Base-by-base conservation (phyloP, 1,284 basidiomycete genomes). In the Trametes polyzona region DNA sequence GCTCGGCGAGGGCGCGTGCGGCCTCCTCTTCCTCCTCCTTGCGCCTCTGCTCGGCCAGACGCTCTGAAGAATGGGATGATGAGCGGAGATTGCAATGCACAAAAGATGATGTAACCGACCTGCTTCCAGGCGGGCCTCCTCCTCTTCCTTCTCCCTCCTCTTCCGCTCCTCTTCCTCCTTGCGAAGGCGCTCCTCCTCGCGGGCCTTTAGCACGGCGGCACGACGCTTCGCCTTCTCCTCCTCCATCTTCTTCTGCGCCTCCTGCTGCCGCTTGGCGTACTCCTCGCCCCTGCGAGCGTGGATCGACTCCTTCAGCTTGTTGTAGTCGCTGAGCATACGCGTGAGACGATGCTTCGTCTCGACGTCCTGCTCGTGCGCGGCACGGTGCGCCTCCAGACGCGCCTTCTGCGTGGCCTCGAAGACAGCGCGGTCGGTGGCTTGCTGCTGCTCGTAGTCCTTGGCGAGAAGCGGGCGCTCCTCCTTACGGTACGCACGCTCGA, bases 401-500 rank as follows among this genome's bases (percentile, higher is more conserved):
- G 83, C 73, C 51, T 80, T 78, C 66, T 91, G 88, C 32, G 87
- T 74, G 1, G 75, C 73, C 54, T 93, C 85, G 73, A 92, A 92
- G 1, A 86, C 86, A 47, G 81, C 76, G 21, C 81, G 82, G 75
- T 97, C 95, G 43, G 81, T 79, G 40, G 80, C 80, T 72, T 96
- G 93, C 73, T 99, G 96, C 1, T 81, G 74, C 59, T 92, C 90
- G 72, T 98, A 99, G 74, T 98, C 96, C 64, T 92, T 79, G 1
- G 82, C 83, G 39, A 98, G 83, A 16, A 98, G 80, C 0, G 95
- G 92, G 11, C 89, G 85, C 73, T 98, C 97, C 61, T 96, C 95
- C 76, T 95, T 94, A 64, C 96, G 90, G 78, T 92, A 94, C 0
- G 96, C 96, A 62, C 97, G 93, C 78, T 99, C 96, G 70, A 93